Evolutionary conservation across 805 yeast genomes (phyloP).

Genomic region (Hyphopichia homilentoma): DNA sequence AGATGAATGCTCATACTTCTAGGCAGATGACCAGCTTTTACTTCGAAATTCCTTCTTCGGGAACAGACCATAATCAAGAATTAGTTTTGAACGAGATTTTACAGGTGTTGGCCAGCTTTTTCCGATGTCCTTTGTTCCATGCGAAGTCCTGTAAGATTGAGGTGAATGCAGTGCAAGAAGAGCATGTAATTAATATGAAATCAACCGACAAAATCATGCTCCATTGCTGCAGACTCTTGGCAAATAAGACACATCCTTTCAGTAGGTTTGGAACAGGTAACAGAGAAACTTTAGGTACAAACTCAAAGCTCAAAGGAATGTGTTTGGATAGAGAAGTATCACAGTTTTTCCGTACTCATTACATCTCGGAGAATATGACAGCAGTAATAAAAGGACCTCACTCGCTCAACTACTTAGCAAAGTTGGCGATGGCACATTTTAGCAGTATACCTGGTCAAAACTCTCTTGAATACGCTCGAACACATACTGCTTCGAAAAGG

Average conservation of each 20-base stretch:
- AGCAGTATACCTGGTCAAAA: slow-evolving; percentile 25
- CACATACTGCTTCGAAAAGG: too few relatives aligned
- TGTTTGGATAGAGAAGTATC: slow-evolving; percentile 34
- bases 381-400: slow-evolving; percentile 65
- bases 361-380: slow-evolving; percentile 47
- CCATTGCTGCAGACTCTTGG: slow-evolving; percentile 55
- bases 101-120: slow-evolving; percentile 47
- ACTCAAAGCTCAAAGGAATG: slow-evolving; percentile 26
- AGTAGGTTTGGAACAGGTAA: slow-evolving; percentile 66
- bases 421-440: slow-evolving; percentile 45
- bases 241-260: slow-evolving; percentile 50
- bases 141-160: slow-evolving; percentile 44
- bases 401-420: slow-evolving; percentile 54
- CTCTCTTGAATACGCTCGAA: too few relatives aligned
- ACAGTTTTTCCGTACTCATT: slow-evolving; percentile 40
- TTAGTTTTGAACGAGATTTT: slow-evolving; percentile 45
- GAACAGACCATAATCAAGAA: slow-evolving; percentile 14
- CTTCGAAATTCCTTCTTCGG: slow-evolving; percentile 54
- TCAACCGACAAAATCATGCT: slow-evolving; percentile 45
- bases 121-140: slow-evolving; percentile 50
- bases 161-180: slow-evolving; percentile 60
- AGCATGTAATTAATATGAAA: slow-evolving; percentile 54
- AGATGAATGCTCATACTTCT: slow-evolving; percentile 64
- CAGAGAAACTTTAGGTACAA: slow-evolving; percentile 41
- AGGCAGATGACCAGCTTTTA: slow-evolving; percentile 64